Evolutionary conservation across 306 rosid species (phyloP).

Genomic region (Casuarina glauca): DNA sequence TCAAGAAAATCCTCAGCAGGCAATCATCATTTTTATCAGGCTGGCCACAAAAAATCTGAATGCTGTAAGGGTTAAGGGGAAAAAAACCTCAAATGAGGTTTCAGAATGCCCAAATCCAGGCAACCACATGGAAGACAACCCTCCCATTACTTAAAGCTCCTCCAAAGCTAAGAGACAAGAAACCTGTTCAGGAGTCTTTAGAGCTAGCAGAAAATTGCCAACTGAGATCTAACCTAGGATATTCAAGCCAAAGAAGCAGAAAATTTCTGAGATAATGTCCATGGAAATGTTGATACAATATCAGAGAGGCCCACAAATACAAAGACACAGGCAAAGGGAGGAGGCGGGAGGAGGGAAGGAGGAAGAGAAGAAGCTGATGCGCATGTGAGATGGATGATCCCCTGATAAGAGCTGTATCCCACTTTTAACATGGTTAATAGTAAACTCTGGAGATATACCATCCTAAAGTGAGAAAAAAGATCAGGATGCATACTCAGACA

Average conservation of each 20-base stretch:
- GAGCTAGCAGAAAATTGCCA: neutral
- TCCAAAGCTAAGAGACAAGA: neutral
- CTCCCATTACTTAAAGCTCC: neutral
- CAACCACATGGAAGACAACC: neutral
- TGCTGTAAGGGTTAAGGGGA: neutral
- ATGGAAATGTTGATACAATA: neutral
- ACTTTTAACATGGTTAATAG: neutral
- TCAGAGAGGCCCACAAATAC: neutral
- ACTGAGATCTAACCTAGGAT: neutral
- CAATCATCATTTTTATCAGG: neutral
- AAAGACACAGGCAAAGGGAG: too few relatives aligned
- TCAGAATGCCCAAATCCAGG: neutral
- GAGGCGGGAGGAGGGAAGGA: too few relatives aligned
- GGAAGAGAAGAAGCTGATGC: neutral
- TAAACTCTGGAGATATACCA: neutral
- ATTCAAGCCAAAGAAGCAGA: neutral
- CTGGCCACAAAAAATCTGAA: neutral
- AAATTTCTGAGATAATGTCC: neutral
- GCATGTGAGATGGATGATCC: neutral
- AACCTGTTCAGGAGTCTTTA: neutral
- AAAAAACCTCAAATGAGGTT: neutral
- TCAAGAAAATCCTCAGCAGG: too few relatives aligned
- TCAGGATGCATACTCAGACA: neutral
- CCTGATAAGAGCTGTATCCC: neutral
- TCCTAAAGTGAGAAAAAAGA: neutral